A percentile compares a stretch with the other conserved stretches of the same genome.
phyloP scores from a whole-genome alignment of 495 filamentous ascomycete genomes.

The Evernia prunastri region DNA sequence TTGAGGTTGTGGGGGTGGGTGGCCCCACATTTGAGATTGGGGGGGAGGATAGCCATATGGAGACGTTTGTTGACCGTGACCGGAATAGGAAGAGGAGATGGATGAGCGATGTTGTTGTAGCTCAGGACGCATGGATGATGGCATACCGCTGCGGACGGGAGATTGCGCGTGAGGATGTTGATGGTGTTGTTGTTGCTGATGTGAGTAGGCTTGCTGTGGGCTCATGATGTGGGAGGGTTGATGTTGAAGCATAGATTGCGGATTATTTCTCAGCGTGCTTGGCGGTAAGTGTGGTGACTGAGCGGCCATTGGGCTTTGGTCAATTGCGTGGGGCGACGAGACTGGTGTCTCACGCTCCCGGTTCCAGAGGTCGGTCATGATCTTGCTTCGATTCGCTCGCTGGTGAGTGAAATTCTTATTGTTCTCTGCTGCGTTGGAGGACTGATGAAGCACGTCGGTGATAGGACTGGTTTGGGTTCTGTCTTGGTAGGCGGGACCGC shows the following conservation, averaged over 20 bases:
- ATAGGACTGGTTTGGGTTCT: constrained; percentile 70
- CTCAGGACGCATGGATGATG: constrained; percentile 39
- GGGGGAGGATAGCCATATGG: constrained; percentile 46
- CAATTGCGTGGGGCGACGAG: constrained; percentile 43
- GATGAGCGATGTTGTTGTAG: constrained; percentile 37
- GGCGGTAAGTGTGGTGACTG: constrained; percentile 41
- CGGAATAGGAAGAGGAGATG: constrained; percentile 36
- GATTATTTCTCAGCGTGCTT: constrained; percentile 36
- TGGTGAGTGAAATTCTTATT: constrained; percentile 75
- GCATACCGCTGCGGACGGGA: constrained; percentile 37
- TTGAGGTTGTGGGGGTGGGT: constrained; percentile 43
- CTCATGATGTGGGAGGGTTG: constrained; percentile 39
- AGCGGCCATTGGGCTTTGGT: constrained; percentile 43
- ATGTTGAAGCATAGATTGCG: constrained; percentile 38
- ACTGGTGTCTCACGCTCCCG: constrained; percentile 67
- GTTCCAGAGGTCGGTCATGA: constrained; percentile 69
- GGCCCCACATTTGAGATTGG: constrained; percentile 44
- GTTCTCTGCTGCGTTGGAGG: constrained; percentile 80
- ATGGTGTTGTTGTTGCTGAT: constrained; percentile 33
- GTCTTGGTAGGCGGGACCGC: constrained; percentile 84
- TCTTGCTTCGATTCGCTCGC: constrained; percentile 66
- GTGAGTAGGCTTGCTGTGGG: constrained; percentile 25
- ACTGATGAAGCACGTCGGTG: constrained; percentile 81
- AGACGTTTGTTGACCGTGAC: constrained; percentile 34
- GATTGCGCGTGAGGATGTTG: constrained; percentile 40